Base-by-base conservation (phyloP, 805 yeast genomes). In the Suhomyces faveliae region DNA sequence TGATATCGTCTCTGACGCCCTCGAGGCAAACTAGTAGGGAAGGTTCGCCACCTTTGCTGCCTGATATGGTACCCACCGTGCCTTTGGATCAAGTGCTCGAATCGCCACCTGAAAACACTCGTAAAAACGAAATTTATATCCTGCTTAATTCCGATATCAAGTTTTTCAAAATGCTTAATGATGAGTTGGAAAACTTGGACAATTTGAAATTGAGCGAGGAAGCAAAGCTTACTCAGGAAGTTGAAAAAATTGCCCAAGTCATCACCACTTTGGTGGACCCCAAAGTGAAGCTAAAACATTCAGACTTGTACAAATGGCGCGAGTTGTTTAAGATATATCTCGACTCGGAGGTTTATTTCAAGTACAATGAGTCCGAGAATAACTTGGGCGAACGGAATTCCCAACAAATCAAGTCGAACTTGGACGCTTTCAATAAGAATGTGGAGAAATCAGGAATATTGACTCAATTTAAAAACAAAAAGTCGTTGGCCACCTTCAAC, bases 271-370 rank as follows among this genome's bases (percentile, higher is more conserved):
- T 72, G 13, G 60, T 78, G 0, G 57, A 67, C 11, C 80, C 84
- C 0, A 49, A 54, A 2, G 53, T 51, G 13, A 61, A 57, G 11
- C 48, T 55, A 35, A 49, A 58, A 10, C 64, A 66, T 30, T 66
- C 74, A 1, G 92, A 86, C 58, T 66, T 85, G 64, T 83, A 82
- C 56, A 70, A 73, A 7, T 87, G 92, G 92, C 68, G 92, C 49
- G 81, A 83, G 56, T 72, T 86, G 8, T 85, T 86, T 65, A 78
- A 75, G 55, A 62, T 77, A 17, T 86, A 85, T 54, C 72, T 85
- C 21, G 91, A 85, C 52, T 75, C 80, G 20, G 86, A 85, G 52
- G 78, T 86, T 25, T 85, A 80, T 52, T 80, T 83, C 64, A 77
- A 74, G 42, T 70, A 74, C 37, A 71, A 77, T 51, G 85, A 81